Evolutionary conservation across 1,284 basidiomycete genomes (phyloP), one percentile per base, ranked within the genome.

Genomic region (Austroboletus niveus): DNA sequence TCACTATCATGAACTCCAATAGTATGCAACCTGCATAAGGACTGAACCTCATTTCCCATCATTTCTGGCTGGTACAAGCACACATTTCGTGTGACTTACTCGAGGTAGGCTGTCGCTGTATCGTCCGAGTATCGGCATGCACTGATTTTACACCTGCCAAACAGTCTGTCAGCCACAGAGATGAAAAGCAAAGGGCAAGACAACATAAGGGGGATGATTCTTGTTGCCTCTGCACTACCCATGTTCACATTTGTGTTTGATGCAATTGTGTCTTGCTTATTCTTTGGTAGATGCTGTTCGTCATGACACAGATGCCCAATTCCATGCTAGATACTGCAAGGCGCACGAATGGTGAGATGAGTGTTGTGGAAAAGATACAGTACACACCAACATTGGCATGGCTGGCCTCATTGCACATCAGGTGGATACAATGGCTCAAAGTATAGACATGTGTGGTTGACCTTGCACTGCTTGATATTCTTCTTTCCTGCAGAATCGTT

Each of bases 381-480:
- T 39, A 77, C 88, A 71, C 66, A 94, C 92, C 92, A 94, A 60
- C 92, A 82, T 62, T 93, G 88, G 69, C 92, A 94, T 6, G 92
- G 93, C 42, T 92, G 76, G 20, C 87, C 87, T 93, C 91, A 66
- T 94, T 90, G 72, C 92, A 94, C 9, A 91, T 93, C 92, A 94
- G 92, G 81, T 93, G 88, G 79, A 91, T 94, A 54, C 93, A 76
- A 60, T 94, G 79, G 72, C 94, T 17, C 17, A 17, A 17, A 97
- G 72, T 96, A 98, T 46, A 98, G 78, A 69, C 94, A 97, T 1
- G 94, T 94, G 72, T 91, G 88, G 71, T 92, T 93, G 53, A 91
- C 88, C 68, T 92, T 92, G 51, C 88, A 74, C 59, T 88, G 75
- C 71, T 89, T 89, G 27, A 80, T 75, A 7, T 85, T 76, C 64